These are phyloP conservation scores for Pyropia yezoensis DNA, from an alignment of 23 red algal genomes.

Conservation along the genomic window DNA sequence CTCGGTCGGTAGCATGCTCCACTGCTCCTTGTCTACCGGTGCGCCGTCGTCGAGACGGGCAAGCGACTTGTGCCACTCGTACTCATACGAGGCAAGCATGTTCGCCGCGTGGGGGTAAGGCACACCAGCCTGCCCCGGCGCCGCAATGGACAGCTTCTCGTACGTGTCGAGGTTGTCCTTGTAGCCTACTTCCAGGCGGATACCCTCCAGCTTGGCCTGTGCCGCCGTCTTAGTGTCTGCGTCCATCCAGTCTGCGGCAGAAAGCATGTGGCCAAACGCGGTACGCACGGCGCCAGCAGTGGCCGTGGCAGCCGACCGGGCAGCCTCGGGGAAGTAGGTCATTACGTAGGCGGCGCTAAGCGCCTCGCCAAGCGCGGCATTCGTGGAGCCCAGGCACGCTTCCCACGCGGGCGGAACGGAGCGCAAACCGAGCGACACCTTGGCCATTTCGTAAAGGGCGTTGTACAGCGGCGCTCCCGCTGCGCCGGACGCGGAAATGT, in stretches of 20 bases:
- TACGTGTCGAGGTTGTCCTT: constrained; percentile 52
- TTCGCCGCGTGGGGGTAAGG: constrained; percentile 28
- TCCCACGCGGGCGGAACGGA: constrained; percentile 46
- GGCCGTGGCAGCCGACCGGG: constrained; percentile 16
- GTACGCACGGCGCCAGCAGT: constrained; percentile 38
- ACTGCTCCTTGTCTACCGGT: constrained; percentile 51
- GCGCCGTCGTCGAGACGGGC: constrained; percentile 25
- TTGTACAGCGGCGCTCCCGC: constrained; percentile 37
- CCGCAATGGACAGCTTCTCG: constrained; percentile 34
- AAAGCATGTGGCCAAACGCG: constrained; percentile 54
- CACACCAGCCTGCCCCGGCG: no score
- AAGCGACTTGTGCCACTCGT: constrained; percentile 26
- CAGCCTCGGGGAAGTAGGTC: constrained; percentile 49
- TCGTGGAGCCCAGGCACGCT: constrained; percentile 35
- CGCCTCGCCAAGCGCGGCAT: constrained; percentile 48
- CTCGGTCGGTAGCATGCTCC: constrained; percentile 79
- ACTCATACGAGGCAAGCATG: constrained; percentile 16
- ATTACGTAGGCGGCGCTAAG: constrained; percentile 57
- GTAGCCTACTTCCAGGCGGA: constrained; percentile 77
- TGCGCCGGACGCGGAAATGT: constrained; percentile 13
- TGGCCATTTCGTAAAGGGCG: constrained; percentile 31
- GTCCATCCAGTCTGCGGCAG: constrained; percentile 61
- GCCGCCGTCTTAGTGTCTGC: constrained; percentile 29
- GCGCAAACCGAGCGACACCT: constrained; percentile 35
- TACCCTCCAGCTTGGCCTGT: constrained; percentile 36